Base-by-base conservation (phyloP, 441 rosid genomes). In the Croton setiger region DNA sequence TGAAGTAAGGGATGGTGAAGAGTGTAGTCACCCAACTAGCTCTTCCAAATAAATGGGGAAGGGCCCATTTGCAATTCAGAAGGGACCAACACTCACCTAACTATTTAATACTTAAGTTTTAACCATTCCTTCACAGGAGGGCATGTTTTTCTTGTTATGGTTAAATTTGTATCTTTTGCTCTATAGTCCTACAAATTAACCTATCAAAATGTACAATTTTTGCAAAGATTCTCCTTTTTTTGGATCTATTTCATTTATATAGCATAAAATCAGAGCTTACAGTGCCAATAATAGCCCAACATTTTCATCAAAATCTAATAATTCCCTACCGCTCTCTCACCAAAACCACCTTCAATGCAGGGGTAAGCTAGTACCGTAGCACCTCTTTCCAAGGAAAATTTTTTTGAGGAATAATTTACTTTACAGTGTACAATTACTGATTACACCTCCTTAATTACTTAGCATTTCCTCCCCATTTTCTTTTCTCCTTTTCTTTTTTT, bases 401-500 rank as follows among this genome's bases (percentile, higher is more conserved):
- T n/a, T n/a, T 70, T 57, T 51, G 33, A 39, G 51, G 9, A 39
- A 21, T 17, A 61, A 43, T 4, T 21, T 41, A 70, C 66, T 61
- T 70, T 61, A 61, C 73, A 52, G 37, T 33, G 44, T 63, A 49
- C 47, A 13, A 39, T 12, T 35, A 23, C 31, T 27, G 31, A 27
- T 27, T 27, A 23, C 54, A 53, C 37, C 37, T 59, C 66, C 18
- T 35, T 36, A 8, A 48, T 47, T 13, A 45, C 14, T 18, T 49
- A 36, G 35, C 5, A 68, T 4, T 4, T 12, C 20, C 5, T n/a
- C n/a, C 9, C 15, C 4, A 57, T 5, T 21, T 36, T 7, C 41
- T 18, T n/a, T 47, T n/a, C 57, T 13, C 35, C 7, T 17, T 41
- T 10, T 31, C 27, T 27, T 37, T 62, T 41, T 10, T 31, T 17